Evolutionary conservation across 2,329 filamentous ascomycete species (phyloP).

Genomic region (Ophiostoma quercus): DNA sequence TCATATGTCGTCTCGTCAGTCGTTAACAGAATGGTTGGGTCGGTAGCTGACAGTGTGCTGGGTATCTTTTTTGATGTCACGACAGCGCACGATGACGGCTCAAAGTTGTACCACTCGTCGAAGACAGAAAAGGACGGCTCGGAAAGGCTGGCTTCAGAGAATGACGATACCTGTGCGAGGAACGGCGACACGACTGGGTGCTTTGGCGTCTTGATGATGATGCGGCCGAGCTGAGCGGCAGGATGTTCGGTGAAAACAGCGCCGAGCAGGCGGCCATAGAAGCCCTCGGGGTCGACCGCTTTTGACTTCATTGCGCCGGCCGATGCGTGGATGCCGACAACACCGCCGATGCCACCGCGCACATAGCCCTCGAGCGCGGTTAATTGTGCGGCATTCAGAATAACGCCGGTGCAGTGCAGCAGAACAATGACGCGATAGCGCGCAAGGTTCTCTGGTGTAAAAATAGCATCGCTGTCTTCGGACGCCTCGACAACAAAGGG

Average conservation of each 20-base stretch:
- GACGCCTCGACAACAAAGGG: constrained; percentile 35
- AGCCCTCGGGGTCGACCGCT: constrained; percentile 29
- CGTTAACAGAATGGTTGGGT: constrained; percentile 35
- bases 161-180: constrained; percentile 25
- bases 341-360: constrained; percentile 33
- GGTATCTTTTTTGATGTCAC: neutral
- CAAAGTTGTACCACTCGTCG: constrained; percentile 44
- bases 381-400: constrained; percentile 35
- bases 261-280: constrained; percentile 39
- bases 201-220: constrained; percentile 32
- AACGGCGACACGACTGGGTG: constrained; percentile 33
- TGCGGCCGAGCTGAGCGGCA: constrained; percentile 34
- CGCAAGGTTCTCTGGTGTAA: constrained; percentile 33
- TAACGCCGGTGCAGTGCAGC: constrained; percentile 38
- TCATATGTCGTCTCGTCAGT: constrained; percentile 36
- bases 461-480: constrained; percentile 35
- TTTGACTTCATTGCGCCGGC: constrained; percentile 33
- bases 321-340: constrained; percentile 41
- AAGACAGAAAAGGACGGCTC: constrained; percentile 30
- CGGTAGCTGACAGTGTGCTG: constrained; percentile 31
- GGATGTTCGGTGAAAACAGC: constrained; percentile 39
- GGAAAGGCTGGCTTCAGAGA: constrained; percentile 17
- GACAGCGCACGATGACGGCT: constrained; percentile 22
- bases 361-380: constrained; percentile 35
- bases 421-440: constrained; percentile 38